Evolutionary conservation across 768 basidiomycete genomes (phyloP), one percentile per base, ranked within the genome.

Genomic region (Leccinum olivaceopallidum): DNA sequence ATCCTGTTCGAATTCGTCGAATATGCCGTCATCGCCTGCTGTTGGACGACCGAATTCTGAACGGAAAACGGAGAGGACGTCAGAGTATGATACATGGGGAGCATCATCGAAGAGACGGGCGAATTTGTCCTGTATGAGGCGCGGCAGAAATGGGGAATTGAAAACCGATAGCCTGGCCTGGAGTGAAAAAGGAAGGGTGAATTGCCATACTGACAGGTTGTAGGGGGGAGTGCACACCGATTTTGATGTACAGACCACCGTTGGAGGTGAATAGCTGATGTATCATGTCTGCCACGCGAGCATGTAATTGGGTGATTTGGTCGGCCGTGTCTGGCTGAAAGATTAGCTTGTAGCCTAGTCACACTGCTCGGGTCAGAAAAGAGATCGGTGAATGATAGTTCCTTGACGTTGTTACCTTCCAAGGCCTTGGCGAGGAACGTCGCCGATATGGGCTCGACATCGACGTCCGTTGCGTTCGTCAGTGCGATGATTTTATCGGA

Each of bases 371-470:
- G 30, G 30, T 30, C 8, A 8, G 8, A 30, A 65, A 95, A 96
- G 2, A 97, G 80, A 60, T 82, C 85, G 2, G 86, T 30, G 8
- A 30, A 30, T 30, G 30, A 9, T 56, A 98, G 83, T 51, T 95
- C 94, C 80, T 94, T 98, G 71, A 99, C 85, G 80, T 98, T 87
- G 84, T 96, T 97, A 71, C 95, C 96, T 79, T 96, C 95, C 57
- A 99, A 88, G 42, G 97, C 96, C 78, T 97, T 98, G 63, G 96
- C 92, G 73, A 99, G 92, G 70, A 99, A 89, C 18, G 89, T 78
- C 60, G 95, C 95, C 97, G 96, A 99, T 81, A 99, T 98, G 60
- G 95, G 85, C 79, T 99, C 97, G 62, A 97, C 71, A 26, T 97
- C 95, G 65, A 94, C 81, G 59, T 79, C 79, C 57, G 95, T 95